phyloP scores from a whole-genome alignment of 2,329 filamentous ascomycete species.

The Fusarium humuli region DNA sequence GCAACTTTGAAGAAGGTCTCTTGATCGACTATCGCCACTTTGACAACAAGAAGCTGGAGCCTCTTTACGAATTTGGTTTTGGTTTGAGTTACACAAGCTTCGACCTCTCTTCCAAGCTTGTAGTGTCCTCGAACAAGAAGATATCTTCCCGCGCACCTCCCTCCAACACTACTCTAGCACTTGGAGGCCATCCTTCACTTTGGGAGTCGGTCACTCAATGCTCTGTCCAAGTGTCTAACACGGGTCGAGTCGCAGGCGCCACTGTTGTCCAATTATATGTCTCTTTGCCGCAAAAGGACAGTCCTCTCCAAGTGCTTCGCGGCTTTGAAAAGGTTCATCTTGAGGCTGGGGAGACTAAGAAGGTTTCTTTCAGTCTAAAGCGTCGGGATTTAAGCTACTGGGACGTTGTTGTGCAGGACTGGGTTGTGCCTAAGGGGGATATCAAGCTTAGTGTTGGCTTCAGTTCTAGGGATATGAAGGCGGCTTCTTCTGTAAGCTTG shows the following conservation, averaged over 20 bases:
- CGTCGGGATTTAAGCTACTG: background rate
- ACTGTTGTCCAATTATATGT: background rate
- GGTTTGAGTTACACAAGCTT: slow-evolving; percentile 82
- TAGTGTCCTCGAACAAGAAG: background rate
- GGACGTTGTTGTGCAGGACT: background rate
- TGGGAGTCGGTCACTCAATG: background rate
- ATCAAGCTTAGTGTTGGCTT: background rate
- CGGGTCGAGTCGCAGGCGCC: background rate
- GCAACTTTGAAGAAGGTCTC: background rate
- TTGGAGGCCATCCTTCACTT: background rate
- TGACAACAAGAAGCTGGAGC: slow-evolving; percentile 70
- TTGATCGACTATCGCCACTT: slow-evolving; percentile 77
- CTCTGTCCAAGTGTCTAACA: background rate
- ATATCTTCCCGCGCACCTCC: background rate
- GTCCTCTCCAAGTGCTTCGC: background rate
- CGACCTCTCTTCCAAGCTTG: background rate
- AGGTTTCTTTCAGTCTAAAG: background rate
- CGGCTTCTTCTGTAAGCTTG: background rate
- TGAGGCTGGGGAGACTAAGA: background rate
- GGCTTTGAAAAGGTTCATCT: background rate
- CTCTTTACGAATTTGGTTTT: slow-evolving; percentile 80
- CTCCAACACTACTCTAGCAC: background rate
- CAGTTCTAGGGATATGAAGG: background rate
- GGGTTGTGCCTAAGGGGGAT: background rate
- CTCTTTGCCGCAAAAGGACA: background rate